Conservation (phyloP, 306 rosid genomes). For the Pueraria montana region DNA sequence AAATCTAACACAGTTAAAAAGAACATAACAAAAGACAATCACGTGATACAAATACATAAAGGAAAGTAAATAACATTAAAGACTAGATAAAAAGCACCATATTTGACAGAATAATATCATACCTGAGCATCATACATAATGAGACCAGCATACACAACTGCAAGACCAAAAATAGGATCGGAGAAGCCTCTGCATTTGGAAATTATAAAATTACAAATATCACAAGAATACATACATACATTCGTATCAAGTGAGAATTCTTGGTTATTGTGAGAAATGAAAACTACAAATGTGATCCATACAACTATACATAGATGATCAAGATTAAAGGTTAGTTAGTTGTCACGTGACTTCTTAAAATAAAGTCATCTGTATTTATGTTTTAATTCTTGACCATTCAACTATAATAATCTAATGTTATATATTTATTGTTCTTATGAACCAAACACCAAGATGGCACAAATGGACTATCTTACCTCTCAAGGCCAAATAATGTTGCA, state of each 20-base stretch:
- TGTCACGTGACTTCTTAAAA: neutral
- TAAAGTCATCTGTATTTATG: neutral
- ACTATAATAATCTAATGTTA: neutral
- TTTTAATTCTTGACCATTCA: neutral
- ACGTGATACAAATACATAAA: neutral
- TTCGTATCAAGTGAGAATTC: neutral
- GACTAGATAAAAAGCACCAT: conserved; percentile 24
- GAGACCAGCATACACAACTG: conserved; percentile 90
- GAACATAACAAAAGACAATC: conserved; percentile 1
- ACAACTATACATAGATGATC: neutral
- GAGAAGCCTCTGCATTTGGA: conserved; percentile 81
- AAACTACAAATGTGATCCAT: neutral
- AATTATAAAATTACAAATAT: conserved; percentile 43
- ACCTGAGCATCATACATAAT: conserved; percentile 99
- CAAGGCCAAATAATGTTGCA: conserved; percentile 84
- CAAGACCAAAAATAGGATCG: conserved; percentile 85
- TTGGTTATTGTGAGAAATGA: neutral
- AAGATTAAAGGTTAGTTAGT: no score
- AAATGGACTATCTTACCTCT: conserved; percentile 62
- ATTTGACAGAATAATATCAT: conserved; percentile 44
- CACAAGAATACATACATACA: neutral
- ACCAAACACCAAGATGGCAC: conserved; percentile 13
- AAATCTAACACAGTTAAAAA: conserved; percentile 27
- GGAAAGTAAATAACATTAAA: conserved; percentile 12
- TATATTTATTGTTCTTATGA: neutral